Percentiles rank a stretch among this genome's conserved stretches.
Conservation (phyloP, 768 basidiomycete species). For the Leccinellum luteum region DNA sequence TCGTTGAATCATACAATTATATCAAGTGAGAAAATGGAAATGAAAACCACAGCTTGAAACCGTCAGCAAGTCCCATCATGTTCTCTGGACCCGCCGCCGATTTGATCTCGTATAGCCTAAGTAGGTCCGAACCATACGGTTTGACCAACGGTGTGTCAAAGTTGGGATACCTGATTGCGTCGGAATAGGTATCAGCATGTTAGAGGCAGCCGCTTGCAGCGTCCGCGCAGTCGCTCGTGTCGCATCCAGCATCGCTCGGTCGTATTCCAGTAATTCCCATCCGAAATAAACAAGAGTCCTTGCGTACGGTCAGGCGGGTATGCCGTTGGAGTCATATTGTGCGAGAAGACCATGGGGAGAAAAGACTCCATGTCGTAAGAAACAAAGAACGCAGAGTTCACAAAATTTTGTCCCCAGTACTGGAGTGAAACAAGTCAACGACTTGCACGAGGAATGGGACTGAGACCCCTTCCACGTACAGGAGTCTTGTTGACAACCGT, state of each 20-base stretch:
- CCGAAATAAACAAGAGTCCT: slow-evolving; percentile 38
- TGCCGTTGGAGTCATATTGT: no score
- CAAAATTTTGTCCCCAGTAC: no score
- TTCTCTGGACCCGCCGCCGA: slow-evolving; percentile 46
- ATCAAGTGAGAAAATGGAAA: background rate
- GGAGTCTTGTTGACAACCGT: slow-evolving; percentile 9
- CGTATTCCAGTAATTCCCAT: background rate
- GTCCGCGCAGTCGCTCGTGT: slow-evolving; percentile 34
- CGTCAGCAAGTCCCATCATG: slow-evolving; percentile 61
- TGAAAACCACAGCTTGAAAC: slow-evolving; percentile 42
- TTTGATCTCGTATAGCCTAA: slow-evolving; percentile 40
- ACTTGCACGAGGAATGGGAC: no score
- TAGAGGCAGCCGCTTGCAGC: slow-evolving; percentile 38
- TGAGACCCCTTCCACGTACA: no score
- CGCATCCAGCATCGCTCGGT: slow-evolving; percentile 33
- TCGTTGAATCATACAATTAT: no score
- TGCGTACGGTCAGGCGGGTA: slow-evolving; percentile 42
- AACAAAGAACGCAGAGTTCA: no score
- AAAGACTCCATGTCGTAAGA: no score
- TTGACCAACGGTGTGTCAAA: slow-evolving; percentile 44
- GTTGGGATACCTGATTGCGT: slow-evolving; percentile 58
- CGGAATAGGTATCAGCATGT: no score
- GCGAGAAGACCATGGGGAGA: no score
- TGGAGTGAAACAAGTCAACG: no score
- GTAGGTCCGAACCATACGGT: slow-evolving; percentile 46